Base-by-base conservation (phyloP, 2,329 filamentous ascomycete genomes). In the Colletotrichum endophyticum region DNA sequence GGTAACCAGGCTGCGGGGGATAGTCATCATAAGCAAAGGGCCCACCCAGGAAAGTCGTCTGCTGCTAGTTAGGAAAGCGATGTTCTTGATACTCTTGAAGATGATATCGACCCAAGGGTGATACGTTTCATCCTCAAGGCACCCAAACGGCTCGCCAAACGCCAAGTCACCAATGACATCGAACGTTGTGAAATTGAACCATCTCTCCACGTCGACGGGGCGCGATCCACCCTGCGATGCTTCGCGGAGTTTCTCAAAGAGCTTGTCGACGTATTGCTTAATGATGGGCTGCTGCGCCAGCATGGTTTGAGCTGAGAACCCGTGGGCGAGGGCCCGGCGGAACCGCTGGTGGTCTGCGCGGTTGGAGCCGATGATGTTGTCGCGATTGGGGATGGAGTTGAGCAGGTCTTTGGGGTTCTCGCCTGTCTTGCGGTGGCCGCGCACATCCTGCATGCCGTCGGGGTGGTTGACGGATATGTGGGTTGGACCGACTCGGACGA, bases 401-500 rank as follows among this genome's bases (percentile, higher is more conserved):
- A 69, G 32, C 4, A 36, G n/a, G 27, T 76, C 73, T 30, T 56
- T 64, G 25, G 63, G 63, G 12, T 66, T 66, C 3, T 66, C 66
- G 39, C 57, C 75, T 4, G 56, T 63, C 62, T 78, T 72, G 6
- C 75, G 59, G 62, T 82, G 80, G 8, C 83, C 83, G 70, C 86
- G 86, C 39, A 88, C 85, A 36, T 88, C 85, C 76, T 84, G 59
- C 59, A 62, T 83, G 83, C 85, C 87, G 11, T 82, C 73, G 6
- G 81, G 80, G n/a, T 82, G 79, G 56, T 81, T 84, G 79, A 87
- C 89, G 2, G 87, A 85, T 4, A 90, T 83, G 77, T 89, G 87
- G 71, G 87, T 82, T 2, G 89, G 88, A 6, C 84, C 84, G 34
- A 89, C 80, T 8, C 89, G 86, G 6, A 90, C 87, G 3, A 90